phyloP scores from a whole-genome alignment of 2,329 filamentous ascomycete species.

The Colletotrichum abscissum region DNA sequence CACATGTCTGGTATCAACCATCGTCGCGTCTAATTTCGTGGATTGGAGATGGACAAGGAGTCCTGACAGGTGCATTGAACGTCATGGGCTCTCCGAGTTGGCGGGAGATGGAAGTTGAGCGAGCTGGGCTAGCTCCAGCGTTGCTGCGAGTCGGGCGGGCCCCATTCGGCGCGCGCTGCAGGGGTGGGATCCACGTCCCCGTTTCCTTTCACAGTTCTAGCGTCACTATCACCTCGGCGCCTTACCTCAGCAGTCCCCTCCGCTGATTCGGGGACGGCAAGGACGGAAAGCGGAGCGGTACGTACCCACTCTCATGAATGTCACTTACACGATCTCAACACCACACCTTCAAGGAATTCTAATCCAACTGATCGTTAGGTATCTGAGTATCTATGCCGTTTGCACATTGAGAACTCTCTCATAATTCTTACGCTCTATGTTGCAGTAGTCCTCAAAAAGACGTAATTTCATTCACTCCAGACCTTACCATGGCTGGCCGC shows the following conservation, averaged over 20 bases:
- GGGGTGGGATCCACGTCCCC: slow-evolving; percentile 31
- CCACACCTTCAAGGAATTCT: neutral
- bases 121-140: slow-evolving; percentile 33
- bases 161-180: slow-evolving; percentile 29
- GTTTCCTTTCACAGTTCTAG: slow-evolving; percentile 24
- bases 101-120: slow-evolving; percentile 33
- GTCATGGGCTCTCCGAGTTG: slow-evolving; percentile 34
- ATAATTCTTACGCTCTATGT: no score
- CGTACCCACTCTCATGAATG: slow-evolving; percentile 12
- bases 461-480: neutral
- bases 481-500: no score
- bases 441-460: neutral
- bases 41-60: slow-evolving; percentile 29
- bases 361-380: neutral
- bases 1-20: slow-evolving; percentile 34
- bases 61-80: slow-evolving; percentile 31
- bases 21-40: slow-evolving; percentile 24
- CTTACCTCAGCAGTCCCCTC: slow-evolving; percentile 29
- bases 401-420: no score
- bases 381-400: no score
- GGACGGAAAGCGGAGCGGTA: neutral
- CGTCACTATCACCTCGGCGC: slow-evolving; percentile 20
- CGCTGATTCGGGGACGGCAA: neutral
- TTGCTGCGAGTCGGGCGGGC: slow-evolving; percentile 32
- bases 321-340: neutral